Base-by-base conservation (phyloP, 179 eudicot genomes). In the Heliamphora pulchella region DNA sequence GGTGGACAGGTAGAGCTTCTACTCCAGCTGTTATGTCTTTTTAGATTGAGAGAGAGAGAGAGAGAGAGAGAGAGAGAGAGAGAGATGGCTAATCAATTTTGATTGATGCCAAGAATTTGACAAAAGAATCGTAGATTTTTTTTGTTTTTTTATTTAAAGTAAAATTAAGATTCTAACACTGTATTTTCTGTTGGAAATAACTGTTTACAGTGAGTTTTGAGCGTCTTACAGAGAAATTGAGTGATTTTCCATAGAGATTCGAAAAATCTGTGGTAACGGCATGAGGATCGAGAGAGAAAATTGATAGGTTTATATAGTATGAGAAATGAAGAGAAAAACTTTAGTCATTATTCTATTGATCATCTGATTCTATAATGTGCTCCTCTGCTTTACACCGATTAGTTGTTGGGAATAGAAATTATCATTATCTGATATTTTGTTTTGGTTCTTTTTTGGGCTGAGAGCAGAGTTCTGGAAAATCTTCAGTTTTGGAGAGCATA, bases 401-500 rank as follows among this genome's bases (percentile, higher is more conserved):
- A 13, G 9, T 64, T 8, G 53, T 41, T 62, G 31, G 22, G 59
- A 31, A 22, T 20, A 15, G 47, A 22, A 54, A 15, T 20, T 48
- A 8, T 63, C 64, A 20, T 76, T 80, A 8, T 46, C 18, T 59
- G 78, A 48, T 79, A 8, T 66, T 72, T 51, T 22, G 44, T 77
- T 82, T 50, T 65, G 73, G 22, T 41, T 81, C 72, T 58, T 8
- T 62, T 54, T 66, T 51, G 84, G 20, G 74, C 76, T 85, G 89
- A 85, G 53, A 41, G 70, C 85, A 94, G 97, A 94, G 98, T 85
- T 94, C 97, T 18, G 97, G 98, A 54, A 94, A 94, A 74, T 94
- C 98, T 31, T 94, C 97, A 0, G 98, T 94, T 62, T 82, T 93
- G 70, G 98, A 94, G 88, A 93, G 98, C 86, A 88, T 93, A 14